Evolutionary conservation across 1,284 basidiomycete genomes (phyloP), one percentile per base, ranked within the genome.

Genomic region (Cystobasidiaceae sp.): DNA sequence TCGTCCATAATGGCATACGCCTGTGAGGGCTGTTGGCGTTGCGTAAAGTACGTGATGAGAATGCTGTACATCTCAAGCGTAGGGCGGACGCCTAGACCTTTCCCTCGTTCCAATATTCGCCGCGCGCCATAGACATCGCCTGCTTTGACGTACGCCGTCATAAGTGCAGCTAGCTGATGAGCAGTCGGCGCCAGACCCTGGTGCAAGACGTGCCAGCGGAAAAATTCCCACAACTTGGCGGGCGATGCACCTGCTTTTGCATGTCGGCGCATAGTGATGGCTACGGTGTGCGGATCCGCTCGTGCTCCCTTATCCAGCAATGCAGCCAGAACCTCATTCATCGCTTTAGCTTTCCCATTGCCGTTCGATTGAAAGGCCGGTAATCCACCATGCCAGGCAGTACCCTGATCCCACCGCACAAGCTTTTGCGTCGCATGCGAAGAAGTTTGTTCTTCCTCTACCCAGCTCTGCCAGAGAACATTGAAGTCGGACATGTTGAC

Each of bases 221-320:
- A 52, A 68, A 70, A 72, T 3, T 68, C 62, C 72, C 72, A 73
- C 61, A 71, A 66, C 13, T 56, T 59, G 4, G 55, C 41, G n/a
- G 61, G 61, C 13, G 51, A 56, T 11, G 51, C 61, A 21, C 61
- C 43, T 25, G 37, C 49, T 23, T 64, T 34, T 27, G 61, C 61
- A 30, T 45, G 56, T 15, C 61, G 37, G 19, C 56, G 52, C 61
- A 64, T 64, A 15, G 56, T 34, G 32, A 64, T 52, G 28, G 52
- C 39, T 32, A 55, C 32, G 8, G 61, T 64, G 30, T 55, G 46
- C 23, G 41, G 23, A 33, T 64, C 52, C 27, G 61, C 51, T 27
- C 39, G 33, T 11, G 41, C 41, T 5, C 54, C 54, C 32, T 44
- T 37, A n/a, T n/a, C 8, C 3, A 28, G n/a, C n/a, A n/a, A n/a